A percentile compares a stretch with the other conserved stretches of the same genome.
Evolutionary conservation across 768 basidiomycete genomes (phyloP).

Genomic region (Tricholomella constricta): DNA sequence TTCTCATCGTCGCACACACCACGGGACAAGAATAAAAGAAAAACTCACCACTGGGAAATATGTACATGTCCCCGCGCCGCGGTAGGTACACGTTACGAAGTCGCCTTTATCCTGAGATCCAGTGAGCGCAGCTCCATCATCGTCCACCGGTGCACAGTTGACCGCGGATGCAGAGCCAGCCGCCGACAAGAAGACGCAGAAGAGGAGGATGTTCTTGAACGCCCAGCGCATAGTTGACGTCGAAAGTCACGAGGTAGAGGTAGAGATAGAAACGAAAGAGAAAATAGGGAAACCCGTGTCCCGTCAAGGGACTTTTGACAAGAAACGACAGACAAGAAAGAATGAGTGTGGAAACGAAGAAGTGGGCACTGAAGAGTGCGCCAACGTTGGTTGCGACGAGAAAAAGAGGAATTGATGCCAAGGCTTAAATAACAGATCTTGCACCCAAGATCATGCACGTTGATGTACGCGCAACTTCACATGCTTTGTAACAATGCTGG

Average conservation of each 20-base stretch:
- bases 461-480: neutral
- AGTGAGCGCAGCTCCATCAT: slow-evolving; percentile 7
- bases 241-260: too few relatives aligned
- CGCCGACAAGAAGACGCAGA: neutral
- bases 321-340: neutral
- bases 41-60: slow-evolving; percentile 10
- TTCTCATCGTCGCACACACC: too few relatives aligned
- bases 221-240: slow-evolving; percentile 8
- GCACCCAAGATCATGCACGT: neutral
- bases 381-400: neutral
- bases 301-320: too few relatives aligned
- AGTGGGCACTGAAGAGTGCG: neutral
- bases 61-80: slow-evolving; percentile 4
- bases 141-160: slow-evolving; percentile 8
- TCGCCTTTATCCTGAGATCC: neutral
- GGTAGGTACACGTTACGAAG: slow-evolving; percentile 12
- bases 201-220: slow-evolving; percentile 3
- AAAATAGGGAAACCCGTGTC: neutral
- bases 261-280: too few relatives aligned
- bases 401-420: neutral
- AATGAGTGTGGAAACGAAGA: neutral
- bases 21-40: too few relatives aligned
- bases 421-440: neutral
- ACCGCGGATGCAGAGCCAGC: slow-evolving; percentile 7
- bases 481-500: neutral